Evolutionary conservation across 192 early-diverging fungal genomes (phyloP), one percentile per base, ranked within the genome.

Genomic region (Coemansia sp.): DNA sequence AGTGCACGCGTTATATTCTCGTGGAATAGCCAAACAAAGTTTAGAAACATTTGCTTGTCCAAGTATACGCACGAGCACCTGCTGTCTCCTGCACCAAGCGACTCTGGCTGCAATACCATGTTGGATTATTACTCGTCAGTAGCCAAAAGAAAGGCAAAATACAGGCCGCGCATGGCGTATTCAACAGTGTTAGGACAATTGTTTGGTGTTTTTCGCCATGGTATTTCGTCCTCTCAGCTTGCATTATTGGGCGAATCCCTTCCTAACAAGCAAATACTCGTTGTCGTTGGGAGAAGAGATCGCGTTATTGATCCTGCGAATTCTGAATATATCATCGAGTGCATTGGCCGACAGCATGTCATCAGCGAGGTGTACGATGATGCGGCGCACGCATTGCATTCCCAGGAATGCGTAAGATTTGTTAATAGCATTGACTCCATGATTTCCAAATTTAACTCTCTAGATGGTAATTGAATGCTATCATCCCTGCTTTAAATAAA

Each of bases 201-300:
- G 26, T 63, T 69, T 5, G 35, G 46, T 1, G 76, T 84, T 7
- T 72, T 77, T 58, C 66, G 81, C 51, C 81, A 84, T 49, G 69
- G 69, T 45, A 70, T 78, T 24, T 64, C 71, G 24, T 64, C 75
- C 0, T 63, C 75, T 21, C 51, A 66, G 21, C 68, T 83, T 55
- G 51, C 63, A 46, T 8, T 51, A 5, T 44, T 78, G 21, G 76
- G 81, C 10, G 64, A 60, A 2, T 18, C 61, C 56, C 24, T 78
- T 36, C 76, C 81, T 0, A 64, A 74, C 5, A 78, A 70, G 45
- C 75, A 72, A 30, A 78, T 84, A 43, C 59, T 84, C 7, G 64
- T 84, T 41, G 38, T 75, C 1, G 75, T 73, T 15, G 81, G 76
- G 2, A 69, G 67, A 9, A 58, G 75, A 43, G 76, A 84, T 56